Conservation (phyloP, 2,329 filamentous ascomycete genomes). For the Xylariaceae sp. region DNA sequence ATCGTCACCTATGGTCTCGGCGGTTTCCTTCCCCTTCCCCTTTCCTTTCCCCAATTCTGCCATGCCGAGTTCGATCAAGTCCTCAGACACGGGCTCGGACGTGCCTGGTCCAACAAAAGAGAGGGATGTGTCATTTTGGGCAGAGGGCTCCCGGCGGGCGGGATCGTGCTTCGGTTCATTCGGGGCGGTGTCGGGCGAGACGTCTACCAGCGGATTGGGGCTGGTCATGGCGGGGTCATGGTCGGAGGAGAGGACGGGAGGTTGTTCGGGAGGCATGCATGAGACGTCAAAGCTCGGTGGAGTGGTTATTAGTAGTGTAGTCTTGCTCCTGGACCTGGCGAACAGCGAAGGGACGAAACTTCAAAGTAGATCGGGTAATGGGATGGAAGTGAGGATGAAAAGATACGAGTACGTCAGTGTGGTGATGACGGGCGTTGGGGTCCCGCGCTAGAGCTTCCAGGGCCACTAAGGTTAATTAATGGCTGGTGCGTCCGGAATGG, state of each 20-base stretch:
- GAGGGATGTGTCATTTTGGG: no score
- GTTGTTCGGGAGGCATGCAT: slow-evolving; percentile 27
- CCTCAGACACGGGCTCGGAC: background rate
- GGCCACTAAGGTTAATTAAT: no score
- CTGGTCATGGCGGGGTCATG: slow-evolving; percentile 33
- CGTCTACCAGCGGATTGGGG: slow-evolving; percentile 23
- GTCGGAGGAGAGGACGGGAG: slow-evolving; percentile 21
- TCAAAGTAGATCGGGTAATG: no score
- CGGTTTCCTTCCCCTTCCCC: background rate
- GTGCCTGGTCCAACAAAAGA: background rate
- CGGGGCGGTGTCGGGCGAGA: slow-evolving; percentile 15
- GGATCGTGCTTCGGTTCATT: background rate
- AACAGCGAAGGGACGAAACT: no score
- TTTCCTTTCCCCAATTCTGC: background rate
- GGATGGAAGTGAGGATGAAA: no score
- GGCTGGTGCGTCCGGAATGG: no score
- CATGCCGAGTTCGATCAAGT: slow-evolving; percentile 3
- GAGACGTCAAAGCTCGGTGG: background rate
- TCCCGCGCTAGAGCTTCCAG: no score
- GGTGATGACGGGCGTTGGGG: no score
- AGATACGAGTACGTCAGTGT: no score
- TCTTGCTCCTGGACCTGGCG: no score
- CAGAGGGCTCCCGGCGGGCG: no score
- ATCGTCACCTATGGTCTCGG: no score
- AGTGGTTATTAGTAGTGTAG: background rate